Base-by-base conservation (phyloP, 208 protist genomes). In the Endotrypanum monterogeii region DNA sequence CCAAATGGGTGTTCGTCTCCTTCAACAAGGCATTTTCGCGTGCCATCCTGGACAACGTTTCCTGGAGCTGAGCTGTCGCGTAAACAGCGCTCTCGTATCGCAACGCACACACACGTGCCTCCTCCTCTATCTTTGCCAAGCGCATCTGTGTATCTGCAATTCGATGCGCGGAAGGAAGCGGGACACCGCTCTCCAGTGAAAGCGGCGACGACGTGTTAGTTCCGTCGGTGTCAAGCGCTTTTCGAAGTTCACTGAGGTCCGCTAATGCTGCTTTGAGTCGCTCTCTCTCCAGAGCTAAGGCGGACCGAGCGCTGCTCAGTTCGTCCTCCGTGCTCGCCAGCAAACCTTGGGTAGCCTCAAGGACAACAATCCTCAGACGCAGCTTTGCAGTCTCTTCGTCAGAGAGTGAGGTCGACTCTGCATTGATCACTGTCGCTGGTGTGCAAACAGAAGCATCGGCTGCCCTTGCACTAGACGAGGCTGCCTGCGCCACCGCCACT, bases 1-100 rank as follows among this genome's bases (percentile, higher is more conserved):
- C 88, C 1, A 95, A 72, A 41, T 90, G 83, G 12, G 65, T 73
- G 55, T 72, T 89, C 48, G 76, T 84, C 74, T 90, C 85, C 57
- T 89, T 39, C 48, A 93, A 72, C 28, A 92, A 83, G 7, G 73
- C 70, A 9, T 71, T 60, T 41, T 86, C 72, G 39, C 83, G 83
- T n/a, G 84, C 37, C 32, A 77, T 41, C 2, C 73, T 71, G 30
- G 67, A 12, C 67, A 79, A 39, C 11, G 39, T 28, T 50, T 67
- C 67, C 9, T 69, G 62, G 55, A 85, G 78, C 39, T 87, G 85
- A 4, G 74, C 72, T 30, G 67, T 39, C 9, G 71, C 72, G 69
- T 90, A 92, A 25, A 75, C 28, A 4, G 67, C 74, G 41, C 70
- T 67, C 35, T 80, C 69, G 65, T 60, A 32, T 37, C 67, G 67